Conservation (phyloP, 768 basidiomycete genomes). For the Ramaria sp. region DNA sequence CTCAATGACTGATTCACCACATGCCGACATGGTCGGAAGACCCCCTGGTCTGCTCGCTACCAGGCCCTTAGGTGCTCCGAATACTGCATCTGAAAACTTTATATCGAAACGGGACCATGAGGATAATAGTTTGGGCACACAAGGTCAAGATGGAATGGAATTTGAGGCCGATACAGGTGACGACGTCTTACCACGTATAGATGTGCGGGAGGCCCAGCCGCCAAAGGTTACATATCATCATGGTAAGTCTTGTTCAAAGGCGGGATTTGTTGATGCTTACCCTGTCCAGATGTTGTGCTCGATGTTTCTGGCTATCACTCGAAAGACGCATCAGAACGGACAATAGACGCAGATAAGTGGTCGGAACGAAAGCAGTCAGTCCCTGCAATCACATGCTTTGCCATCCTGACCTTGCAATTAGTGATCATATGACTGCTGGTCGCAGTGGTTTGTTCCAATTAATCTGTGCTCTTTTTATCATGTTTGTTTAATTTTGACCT, state of each 20-base stretch:
- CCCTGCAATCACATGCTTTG: neutral
- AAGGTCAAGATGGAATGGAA: neutral
- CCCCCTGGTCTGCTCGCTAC: neutral
- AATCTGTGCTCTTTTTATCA: neutral
- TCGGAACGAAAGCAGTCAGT: neutral
- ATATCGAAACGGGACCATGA: neutral
- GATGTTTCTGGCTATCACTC: slow-evolving; percentile 80
- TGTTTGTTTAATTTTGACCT: neutral
- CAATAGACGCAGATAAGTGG: slow-evolving; percentile 9
- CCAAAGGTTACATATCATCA: slow-evolving; percentile 55
- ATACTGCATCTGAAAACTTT: neutral
- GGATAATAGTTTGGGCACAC: too few relatives aligned
- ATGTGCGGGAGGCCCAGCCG: slow-evolving; percentile 31
- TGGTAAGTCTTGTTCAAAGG: slow-evolving; percentile 25
- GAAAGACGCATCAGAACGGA: slow-evolving; percentile 22
- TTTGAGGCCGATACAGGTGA: slow-evolving; percentile 28
- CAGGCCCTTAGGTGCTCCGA: neutral
- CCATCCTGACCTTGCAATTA: neutral
- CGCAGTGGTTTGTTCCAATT: neutral
- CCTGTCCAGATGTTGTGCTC: slow-evolving; percentile 53
- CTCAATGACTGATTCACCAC: neutral
- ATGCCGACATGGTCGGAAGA: neutral
- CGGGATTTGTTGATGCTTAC: slow-evolving; percentile 4
- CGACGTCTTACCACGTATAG: slow-evolving; percentile 36
- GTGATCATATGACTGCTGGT: neutral